These are phyloP conservation scores for Haplosporangium sp. DNA, from an alignment of 371 early-diverging fungal genomes.

Conservation along the genomic window DNA sequence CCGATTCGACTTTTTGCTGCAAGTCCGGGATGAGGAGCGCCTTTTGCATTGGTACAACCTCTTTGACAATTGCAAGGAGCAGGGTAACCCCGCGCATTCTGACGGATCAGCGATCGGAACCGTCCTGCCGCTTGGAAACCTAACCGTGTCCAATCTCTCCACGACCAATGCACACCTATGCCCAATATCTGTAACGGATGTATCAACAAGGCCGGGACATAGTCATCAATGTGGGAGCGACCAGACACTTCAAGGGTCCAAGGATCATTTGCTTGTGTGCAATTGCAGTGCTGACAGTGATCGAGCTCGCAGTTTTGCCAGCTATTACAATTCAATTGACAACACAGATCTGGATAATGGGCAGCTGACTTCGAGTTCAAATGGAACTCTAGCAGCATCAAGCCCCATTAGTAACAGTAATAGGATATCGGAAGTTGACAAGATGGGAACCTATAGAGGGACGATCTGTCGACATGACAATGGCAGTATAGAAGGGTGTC, in stretches of 20 bases:
- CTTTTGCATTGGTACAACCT: conserved; percentile 61
- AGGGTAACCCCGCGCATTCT: background rate
- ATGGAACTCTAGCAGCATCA: background rate
- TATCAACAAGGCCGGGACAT: background rate
- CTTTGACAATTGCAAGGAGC: conserved; percentile 31
- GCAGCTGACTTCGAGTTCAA: background rate
- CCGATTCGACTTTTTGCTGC: conserved; percentile 63
- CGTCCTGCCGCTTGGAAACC: conserved; percentile 17
- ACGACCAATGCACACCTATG: background rate
- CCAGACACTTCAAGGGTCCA: too few species aligned
- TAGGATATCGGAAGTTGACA: background rate
- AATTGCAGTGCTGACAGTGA: too few species aligned
- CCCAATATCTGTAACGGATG: too few species aligned
- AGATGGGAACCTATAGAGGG: background rate
- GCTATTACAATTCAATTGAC: background rate
- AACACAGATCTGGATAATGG: background rate
- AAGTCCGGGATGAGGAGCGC: conserved; percentile 61
- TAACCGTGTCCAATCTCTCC: conserved; percentile 15
- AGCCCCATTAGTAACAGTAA: background rate
- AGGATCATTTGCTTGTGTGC: background rate
- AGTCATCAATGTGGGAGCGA: background rate
- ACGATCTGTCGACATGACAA: background rate
- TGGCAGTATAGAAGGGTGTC: background rate
- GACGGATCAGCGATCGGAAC: background rate
- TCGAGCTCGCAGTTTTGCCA: too few species aligned